Conservation (phyloP, 305 asterid genomes). For the Plantago lanceolata region DNA sequence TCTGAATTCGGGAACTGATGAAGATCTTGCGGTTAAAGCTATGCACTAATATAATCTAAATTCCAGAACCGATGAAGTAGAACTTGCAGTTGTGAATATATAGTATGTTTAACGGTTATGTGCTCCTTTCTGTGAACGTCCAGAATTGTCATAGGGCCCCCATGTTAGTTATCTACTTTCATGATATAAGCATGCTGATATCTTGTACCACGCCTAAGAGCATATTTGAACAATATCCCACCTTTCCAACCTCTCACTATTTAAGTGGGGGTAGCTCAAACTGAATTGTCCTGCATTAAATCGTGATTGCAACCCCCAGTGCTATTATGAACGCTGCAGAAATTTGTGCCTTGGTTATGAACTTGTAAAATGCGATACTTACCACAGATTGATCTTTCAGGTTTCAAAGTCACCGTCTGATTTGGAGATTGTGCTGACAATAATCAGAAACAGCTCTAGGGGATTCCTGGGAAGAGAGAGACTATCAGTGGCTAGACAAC, state of each 20-base stretch:
- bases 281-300: not conserved
- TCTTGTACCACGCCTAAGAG: not conserved
- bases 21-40: not conserved
- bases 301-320: constrained; percentile 5
- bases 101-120: not conserved
- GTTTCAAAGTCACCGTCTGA: constrained; percentile 92
- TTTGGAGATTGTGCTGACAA: constrained; percentile 76
- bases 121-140: not conserved
- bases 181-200: not conserved
- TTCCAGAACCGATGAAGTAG: too few relatives aligned
- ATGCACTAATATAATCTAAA: too few relatives aligned
- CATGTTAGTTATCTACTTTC: constrained; percentile 1
- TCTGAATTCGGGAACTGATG: too few relatives aligned
- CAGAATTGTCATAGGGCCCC: constrained; percentile 5
- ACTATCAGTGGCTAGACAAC: constrained; percentile 61
- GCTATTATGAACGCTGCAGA: not conserved
- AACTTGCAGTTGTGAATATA: not conserved
- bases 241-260: constrained; percentile 1
- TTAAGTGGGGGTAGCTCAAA: constrained; percentile 6
- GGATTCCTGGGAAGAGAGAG: constrained; percentile 72
- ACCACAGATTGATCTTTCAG: constrained; percentile 36
- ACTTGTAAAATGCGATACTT: constrained; percentile 7
- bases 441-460: constrained; percentile 72
- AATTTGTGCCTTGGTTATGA: constrained; percentile 13
- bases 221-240: constrained; percentile 2